Evolutionary conservation across 371 early-diverging fungal species (phyloP), one percentile per base, ranked within the genome.

Genomic region (Umbelopsis sp.): DNA sequence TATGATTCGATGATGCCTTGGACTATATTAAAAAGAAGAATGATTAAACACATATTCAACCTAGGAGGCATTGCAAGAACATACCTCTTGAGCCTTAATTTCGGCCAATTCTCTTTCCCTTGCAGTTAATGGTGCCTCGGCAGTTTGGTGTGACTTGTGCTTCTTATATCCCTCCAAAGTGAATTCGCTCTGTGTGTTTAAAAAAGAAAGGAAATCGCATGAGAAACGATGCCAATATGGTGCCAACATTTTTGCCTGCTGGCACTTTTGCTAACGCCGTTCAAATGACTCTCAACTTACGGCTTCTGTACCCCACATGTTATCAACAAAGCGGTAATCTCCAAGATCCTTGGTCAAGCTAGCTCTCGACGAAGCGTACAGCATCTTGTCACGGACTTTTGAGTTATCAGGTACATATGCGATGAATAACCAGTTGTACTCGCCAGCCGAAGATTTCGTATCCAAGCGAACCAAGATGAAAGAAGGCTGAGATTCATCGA

Each of bases 361-460:
- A 16, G 93, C 91, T 51, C 90, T 85, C 5, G 93, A 88, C 5
- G 94, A 87, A 14, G 96, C 95, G 73, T 94, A 94, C 50, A 96
- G 76, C 95, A 95, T 96, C 78, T 96, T 96, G 65, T 93, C 92
- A 20, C 96, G 86, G 35, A 94, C 89, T 67, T 86, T 81, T 52
- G 94, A 91, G 63, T 83, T 53, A 69, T 94, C 95, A 18, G 96
- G 95, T 3, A 94, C 91, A 72, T 89, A 94, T 53, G 87, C 78
- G 51, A 93, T 72, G 41, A 94, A 84, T 38, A 94, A 73, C 94
- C 94, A 96, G 37, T 89, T 86, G 71, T 80, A 79, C 44, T 82
- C 80, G 41, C 82, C 84, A 32, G 79, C 52, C 9, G 72, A 24
- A 25, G 70, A 69, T 52, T 80, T 86, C 45, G 74, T 69, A 72